Conservation (phyloP, 169 alveolate species). For the Miamiensis avidus region DNA sequence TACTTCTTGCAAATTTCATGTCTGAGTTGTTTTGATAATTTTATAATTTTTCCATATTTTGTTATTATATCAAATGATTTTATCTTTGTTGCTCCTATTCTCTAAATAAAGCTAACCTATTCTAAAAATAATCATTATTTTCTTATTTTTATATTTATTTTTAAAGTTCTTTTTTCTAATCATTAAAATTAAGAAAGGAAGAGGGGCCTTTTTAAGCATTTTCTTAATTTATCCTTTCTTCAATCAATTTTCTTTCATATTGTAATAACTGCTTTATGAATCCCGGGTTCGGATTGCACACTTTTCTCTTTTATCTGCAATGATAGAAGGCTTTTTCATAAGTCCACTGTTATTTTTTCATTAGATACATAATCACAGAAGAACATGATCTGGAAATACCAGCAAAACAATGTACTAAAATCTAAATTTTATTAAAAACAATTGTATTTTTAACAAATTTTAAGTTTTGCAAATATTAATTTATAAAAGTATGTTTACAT, state of each 20-base stretch:
- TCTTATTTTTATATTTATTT: no score
- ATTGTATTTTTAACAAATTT: not conserved
- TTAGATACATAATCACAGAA: constrained; percentile 2
- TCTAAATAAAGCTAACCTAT: no score
- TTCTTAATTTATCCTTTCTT: no score
- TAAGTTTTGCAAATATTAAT: not conserved
- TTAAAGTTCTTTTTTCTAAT: no score
- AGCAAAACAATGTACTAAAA: constrained; percentile 21
- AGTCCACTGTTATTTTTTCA: constrained; percentile 11
- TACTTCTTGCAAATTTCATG: no score
- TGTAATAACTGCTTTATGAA: not conserved
- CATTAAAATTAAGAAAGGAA: no score
- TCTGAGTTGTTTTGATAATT: no score
- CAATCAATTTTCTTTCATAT: constrained; percentile 7
- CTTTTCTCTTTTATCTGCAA: constrained; percentile 6
- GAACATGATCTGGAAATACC: constrained; percentile 27
- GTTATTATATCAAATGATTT: no score
- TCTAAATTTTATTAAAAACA: not conserved
- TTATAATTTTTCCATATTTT: no score
- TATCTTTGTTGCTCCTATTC: no score
- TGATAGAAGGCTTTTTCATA: constrained; percentile 5
- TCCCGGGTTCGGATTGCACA: constrained; percentile 26
- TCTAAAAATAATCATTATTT: no score
- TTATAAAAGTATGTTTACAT: not conserved
- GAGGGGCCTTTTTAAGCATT: no score